Percentiles rank a stretch among this genome's conserved stretches.
Conservation (phyloP, 345 rosid genomes). For the Tarenaya hassleriana region DNA sequence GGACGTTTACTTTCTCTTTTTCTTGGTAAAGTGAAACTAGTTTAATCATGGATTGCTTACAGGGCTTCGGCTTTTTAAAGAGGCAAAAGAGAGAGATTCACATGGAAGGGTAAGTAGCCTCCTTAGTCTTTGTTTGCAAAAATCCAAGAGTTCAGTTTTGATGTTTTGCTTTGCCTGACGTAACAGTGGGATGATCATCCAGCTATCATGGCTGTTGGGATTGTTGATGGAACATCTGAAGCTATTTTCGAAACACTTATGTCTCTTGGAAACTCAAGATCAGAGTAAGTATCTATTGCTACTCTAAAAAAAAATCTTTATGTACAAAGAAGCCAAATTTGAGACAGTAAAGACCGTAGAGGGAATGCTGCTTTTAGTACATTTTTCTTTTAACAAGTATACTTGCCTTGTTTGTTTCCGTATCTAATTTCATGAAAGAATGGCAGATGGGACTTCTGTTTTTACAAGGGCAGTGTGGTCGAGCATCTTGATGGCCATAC, state of each 20-base stretch:
- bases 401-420: constrained; percentile 1
- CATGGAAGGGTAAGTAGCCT: constrained; percentile 51
- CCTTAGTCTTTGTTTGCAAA: constrained; percentile 5
- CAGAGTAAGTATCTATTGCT: constrained; percentile 48
- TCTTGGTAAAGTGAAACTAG: constrained; percentile 2
- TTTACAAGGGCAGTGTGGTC: constrained; percentile 79
- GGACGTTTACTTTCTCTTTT: neutral
- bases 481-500: constrained; percentile 96
- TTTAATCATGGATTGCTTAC: constrained; percentile 21
- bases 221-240: constrained; percentile 88
- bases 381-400: neutral
- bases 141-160: neutral
- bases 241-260: constrained; percentile 83
- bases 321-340: neutral
- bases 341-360: neutral
- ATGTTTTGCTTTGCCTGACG: constrained; percentile 14
- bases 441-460: constrained; percentile 95
- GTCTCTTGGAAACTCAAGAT: constrained; percentile 96
- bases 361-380: constrained; percentile 1
- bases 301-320: neutral
- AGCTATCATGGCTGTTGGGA: constrained; percentile 97
- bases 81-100: constrained; percentile 78
- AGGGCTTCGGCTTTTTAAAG: constrained; percentile 92
- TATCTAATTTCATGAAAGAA: constrained; percentile 3
- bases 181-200: constrained; percentile 93